A percentile compares a stretch with the other conserved stretches of the same genome.
phyloP scores from a whole-genome alignment of 2,329 filamentous ascomycete species.

The Diplodia sapinea region DNA sequence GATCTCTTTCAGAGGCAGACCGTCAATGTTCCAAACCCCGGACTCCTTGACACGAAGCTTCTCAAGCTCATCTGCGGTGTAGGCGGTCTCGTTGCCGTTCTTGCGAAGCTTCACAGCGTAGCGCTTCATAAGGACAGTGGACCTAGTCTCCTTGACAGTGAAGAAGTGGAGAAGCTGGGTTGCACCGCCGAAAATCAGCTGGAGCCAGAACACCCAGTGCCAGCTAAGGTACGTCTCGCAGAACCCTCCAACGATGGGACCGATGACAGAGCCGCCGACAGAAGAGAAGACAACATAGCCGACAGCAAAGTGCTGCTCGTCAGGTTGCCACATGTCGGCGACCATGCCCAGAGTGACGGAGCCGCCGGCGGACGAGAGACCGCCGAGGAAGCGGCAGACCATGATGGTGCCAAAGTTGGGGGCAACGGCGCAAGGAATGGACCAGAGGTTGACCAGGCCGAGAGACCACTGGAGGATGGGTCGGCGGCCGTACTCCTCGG shows the following conservation, averaged over 20 bases:
- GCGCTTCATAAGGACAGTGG: constrained; percentile 74
- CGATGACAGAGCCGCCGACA: constrained; percentile 61
- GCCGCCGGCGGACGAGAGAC: constrained; percentile 67
- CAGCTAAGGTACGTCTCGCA: constrained; percentile 59
- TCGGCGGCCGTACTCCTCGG: constrained; percentile 61
- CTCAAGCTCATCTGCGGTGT: constrained; percentile 72
- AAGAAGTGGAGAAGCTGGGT: constrained; percentile 71
- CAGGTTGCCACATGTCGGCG: constrained; percentile 65
- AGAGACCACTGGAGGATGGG: constrained; percentile 58
- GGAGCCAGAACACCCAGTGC: constrained; percentile 81
- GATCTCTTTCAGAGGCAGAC: constrained; percentile 52
- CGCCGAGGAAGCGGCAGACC: constrained; percentile 57
- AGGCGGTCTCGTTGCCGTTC: constrained; percentile 65
- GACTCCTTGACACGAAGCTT: constrained; percentile 35
- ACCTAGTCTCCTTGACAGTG: constrained; percentile 76
- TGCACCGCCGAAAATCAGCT: constrained; percentile 75
- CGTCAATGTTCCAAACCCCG: constrained; percentile 35
- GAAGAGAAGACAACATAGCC: constrained; percentile 65
- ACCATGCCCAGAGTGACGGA: constrained; percentile 69
- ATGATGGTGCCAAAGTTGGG: constrained; percentile 52
- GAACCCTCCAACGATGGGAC: constrained; percentile 62
- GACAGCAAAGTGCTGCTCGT: constrained; percentile 64
- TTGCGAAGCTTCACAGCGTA: constrained; percentile 76
- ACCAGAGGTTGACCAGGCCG: constrained; percentile 62
- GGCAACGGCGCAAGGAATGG: constrained; percentile 54